Evolutionary conservation across 2,329 filamentous ascomycete species (phyloP).

Genomic region (Pseudocercospora eumusae): DNA sequence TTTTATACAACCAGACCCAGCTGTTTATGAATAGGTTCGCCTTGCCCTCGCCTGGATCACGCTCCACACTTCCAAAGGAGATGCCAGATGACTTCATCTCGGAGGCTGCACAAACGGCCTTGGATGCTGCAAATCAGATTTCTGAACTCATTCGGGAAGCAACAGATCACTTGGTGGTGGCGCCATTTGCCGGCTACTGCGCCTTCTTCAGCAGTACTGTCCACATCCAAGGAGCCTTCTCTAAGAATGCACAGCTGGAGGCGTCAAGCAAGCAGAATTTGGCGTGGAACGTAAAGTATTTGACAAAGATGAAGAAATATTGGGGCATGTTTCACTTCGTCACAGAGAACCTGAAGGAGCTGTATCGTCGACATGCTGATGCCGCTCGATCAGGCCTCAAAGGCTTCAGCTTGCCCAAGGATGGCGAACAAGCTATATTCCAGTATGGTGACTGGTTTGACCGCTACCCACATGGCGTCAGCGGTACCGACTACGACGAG

Average conservation of each 20-base stretch:
- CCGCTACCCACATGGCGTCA: conserved; percentile 88
- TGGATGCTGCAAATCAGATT: conserved; percentile 82
- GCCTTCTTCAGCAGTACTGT: conserved; percentile 91
- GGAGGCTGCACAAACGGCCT: conserved; percentile 71
- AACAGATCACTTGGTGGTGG: conserved; percentile 76
- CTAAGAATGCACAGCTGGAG: conserved; percentile 75
- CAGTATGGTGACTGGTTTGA: conserved; percentile 99
- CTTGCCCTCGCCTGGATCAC: conserved; percentile 65
- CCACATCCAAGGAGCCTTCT: conserved; percentile 91
- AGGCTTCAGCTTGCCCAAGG: conserved; percentile 52
- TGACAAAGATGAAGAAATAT: conserved; percentile 93
- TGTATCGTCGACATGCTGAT: conserved; percentile 83
- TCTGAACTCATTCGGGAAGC: conserved; percentile 80
- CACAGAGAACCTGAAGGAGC: conserved; percentile 85
- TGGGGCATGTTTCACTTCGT: conserved; percentile 99
- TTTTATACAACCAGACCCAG: conserved; percentile 83
- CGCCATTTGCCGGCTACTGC: conserved; percentile 92
- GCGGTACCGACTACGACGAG: conserved; percentile 79
- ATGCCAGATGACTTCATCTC: conserved; percentile 77
- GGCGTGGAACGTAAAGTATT: conserved; percentile 82
- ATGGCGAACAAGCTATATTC: conserved; percentile 67
- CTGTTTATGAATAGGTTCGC: conserved; percentile 90
- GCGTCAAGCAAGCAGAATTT: conserved; percentile 79
- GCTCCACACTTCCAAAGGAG: conserved; percentile 60
- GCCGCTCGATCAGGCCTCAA: conserved; percentile 60